Percentiles rank a stretch among this genome's conserved stretches.
Conservation (phyloP, 805 yeast genomes). For the Candida silvatica region DNA sequence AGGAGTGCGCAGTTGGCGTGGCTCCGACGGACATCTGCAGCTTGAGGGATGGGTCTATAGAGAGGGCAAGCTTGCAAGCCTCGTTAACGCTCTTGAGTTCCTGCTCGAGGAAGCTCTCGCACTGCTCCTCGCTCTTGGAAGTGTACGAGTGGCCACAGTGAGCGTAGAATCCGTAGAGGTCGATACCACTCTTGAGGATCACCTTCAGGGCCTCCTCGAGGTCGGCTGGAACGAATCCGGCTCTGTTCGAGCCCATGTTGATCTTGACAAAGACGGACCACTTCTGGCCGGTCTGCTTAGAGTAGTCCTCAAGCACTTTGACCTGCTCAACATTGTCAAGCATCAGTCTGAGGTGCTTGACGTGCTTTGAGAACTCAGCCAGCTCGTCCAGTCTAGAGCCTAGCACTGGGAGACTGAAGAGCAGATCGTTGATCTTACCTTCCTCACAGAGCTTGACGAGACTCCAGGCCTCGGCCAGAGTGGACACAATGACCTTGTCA, state of each 20-base stretch:
- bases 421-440: slow-evolving; percentile 30
- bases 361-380: slow-evolving; percentile 30
- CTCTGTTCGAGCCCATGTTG: slow-evolving; percentile 65
- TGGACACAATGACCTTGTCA: slow-evolving; percentile 55
- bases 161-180: slow-evolving; percentile 61
- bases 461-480: slow-evolving; percentile 65
- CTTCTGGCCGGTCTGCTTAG: slow-evolving; percentile 19
- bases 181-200: slow-evolving; percentile 17
- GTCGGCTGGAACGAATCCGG: slow-evolving; percentile 38
- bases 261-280: slow-evolving; percentile 67
- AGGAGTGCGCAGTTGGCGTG: slow-evolving; percentile 69
- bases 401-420: slow-evolving; percentile 53
- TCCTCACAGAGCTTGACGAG: slow-evolving; percentile 19
- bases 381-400: slow-evolving; percentile 40
- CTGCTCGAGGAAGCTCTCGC: slow-evolving; percentile 37
- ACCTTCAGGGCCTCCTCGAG: slow-evolving; percentile 18
- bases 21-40: slow-evolving; percentile 68
- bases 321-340: slow-evolving; percentile 55
- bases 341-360: slow-evolving; percentile 44
- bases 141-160: slow-evolving; percentile 75
- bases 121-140: slow-evolving; percentile 34
- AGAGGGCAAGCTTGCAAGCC: slow-evolving; percentile 36
- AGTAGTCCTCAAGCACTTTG: slow-evolving; percentile 33
- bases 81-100: slow-evolving; percentile 50
- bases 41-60: slow-evolving; percentile 27